phyloP scores from a whole-genome alignment of 2,329 filamentous ascomycete genomes.

The Pseudocercospora ulei region DNA sequence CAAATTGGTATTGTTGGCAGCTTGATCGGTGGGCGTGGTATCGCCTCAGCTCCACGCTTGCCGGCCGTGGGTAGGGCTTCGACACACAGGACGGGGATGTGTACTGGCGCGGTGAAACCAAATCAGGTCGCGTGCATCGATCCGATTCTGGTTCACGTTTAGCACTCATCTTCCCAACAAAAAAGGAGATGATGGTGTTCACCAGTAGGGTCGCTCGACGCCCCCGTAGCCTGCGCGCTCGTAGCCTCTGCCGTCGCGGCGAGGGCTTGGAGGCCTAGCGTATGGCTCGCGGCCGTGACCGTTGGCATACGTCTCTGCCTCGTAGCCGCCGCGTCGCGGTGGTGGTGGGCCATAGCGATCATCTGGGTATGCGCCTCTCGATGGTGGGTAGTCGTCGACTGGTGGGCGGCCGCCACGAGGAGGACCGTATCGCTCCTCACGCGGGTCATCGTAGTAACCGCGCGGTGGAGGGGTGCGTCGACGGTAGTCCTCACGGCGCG shows the following conservation, averaged over 20 bases:
- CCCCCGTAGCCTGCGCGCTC: constrained; percentile 24
- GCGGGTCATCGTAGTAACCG: constrained; percentile 74
- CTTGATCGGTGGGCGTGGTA: constrained; percentile 1
- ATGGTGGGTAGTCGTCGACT: constrained; percentile 64
- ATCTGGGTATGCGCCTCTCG: constrained; percentile 54
- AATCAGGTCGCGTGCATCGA: constrained; percentile 10
- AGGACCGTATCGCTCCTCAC: constrained; percentile 58
- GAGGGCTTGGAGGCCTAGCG: constrained; percentile 40
- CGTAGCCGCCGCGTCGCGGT: constrained; percentile 40
- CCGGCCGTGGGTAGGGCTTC: constrained; percentile 3
- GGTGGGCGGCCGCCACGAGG: constrained; percentile 55
- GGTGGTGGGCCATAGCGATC: constrained; percentile 55
- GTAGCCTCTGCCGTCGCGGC: constrained; percentile 37
- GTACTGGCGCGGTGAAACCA: constrained; percentile 14
- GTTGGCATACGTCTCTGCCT: constrained; percentile 52
- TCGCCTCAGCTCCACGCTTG: constrained; percentile 5
- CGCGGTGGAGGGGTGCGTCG: constrained; percentile 71
- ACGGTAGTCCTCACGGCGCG: constrained; percentile 73
- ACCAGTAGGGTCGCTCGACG: constrained; percentile 30
- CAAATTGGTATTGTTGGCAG: not conserved
- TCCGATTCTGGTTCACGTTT: constrained; percentile 16
- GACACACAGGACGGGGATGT: constrained; percentile 7
- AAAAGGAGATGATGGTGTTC: constrained; percentile 22
- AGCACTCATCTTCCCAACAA: constrained; percentile 20
- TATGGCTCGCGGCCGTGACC: constrained; percentile 47